Evolutionary conservation across 306 rosid genomes (phyloP), one percentile per base, ranked within the genome.

Genomic region (Dalbergia cultrata): DNA sequence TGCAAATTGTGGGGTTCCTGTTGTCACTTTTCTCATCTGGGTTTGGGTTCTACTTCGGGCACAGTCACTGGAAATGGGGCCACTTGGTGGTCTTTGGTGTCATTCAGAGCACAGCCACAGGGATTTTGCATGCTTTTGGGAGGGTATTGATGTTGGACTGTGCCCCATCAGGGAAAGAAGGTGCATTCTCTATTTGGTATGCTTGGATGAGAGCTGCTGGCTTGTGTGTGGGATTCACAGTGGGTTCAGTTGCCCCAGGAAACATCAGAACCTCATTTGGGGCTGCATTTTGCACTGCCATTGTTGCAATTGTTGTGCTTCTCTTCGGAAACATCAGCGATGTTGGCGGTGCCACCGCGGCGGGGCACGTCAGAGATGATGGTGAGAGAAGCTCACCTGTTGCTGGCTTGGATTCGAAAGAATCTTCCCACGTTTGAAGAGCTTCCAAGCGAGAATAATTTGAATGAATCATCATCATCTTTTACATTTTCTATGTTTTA

Each of bases 1-100:
- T 95, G 97, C 97, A 91, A 21, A 66, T 91, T 1, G 85, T 95
- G 7, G 98, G 98, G 12, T 92, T 92, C 81, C 19, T 90, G 4
- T 16, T 95, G 2, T 87, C 92, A 0, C 84, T 89, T 1, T 8
- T 82, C 8, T 79, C 92, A 0, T 80, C 95, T 0, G 97, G 92
- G 0, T 57, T 81, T 1, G 97, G 97, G 12, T 92, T 91, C 87
- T 87, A 81, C 34, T 90, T 70, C 45, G 75, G 78, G 6, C 34
- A 17, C 21, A 50, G n/a, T 14, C 60, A 41, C 16, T 95, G 98
- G 98, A 57, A 78, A 41, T 81, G 70, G 64, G 78, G 44, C 0
- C 76, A 75, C 47, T 72, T 92, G 6, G 69, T 95, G 13, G 2
- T 90, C 0, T 86, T 92, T 0, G 89, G 85, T 0, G 88, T 82